Evolutionary conservation across 306 rosid species (phyloP).

Genomic region (Prunus persica): DNA sequence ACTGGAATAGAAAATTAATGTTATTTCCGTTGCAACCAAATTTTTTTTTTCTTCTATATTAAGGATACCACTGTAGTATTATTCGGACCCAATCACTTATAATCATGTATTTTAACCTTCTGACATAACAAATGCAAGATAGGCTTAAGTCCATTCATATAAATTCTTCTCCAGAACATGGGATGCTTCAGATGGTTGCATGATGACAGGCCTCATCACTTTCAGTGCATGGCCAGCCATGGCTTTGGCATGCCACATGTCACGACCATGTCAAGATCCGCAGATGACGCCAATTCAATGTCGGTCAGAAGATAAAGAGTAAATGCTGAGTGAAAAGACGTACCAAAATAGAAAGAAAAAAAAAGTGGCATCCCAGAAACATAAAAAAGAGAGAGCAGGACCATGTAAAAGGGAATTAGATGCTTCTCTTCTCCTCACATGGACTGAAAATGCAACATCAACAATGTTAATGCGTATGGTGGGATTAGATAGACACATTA

Average conservation of each 20-base stretch:
- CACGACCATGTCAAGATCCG: not conserved
- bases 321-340: not conserved
- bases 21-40: too few species aligned
- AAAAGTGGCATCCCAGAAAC: not conserved
- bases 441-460: slow-evolving; percentile 2
- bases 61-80: too few species aligned
- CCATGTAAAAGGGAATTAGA: not conserved
- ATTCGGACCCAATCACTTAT: too few species aligned
- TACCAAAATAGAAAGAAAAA: not conserved
- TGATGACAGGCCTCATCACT: not conserved
- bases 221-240: not conserved
- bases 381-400: not conserved
- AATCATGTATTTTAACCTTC: too few species aligned
- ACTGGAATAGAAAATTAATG: too few species aligned
- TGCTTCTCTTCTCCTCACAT: slow-evolving; percentile 21
- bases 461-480: not conserved
- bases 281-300: not conserved
- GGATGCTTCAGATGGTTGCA: not conserved
- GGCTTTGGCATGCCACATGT: slow-evolving; percentile 11
- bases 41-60: too few species aligned
- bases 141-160: too few species aligned
- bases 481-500: not conserved
- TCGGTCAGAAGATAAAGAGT: not conserved
- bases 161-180: slow-evolving; percentile 4
- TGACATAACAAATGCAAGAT: too few species aligned